These are phyloP conservation scores for Chlorella vulgaris DNA, from an alignment of 139 green algal species.

Conservation along the genomic window DNA sequence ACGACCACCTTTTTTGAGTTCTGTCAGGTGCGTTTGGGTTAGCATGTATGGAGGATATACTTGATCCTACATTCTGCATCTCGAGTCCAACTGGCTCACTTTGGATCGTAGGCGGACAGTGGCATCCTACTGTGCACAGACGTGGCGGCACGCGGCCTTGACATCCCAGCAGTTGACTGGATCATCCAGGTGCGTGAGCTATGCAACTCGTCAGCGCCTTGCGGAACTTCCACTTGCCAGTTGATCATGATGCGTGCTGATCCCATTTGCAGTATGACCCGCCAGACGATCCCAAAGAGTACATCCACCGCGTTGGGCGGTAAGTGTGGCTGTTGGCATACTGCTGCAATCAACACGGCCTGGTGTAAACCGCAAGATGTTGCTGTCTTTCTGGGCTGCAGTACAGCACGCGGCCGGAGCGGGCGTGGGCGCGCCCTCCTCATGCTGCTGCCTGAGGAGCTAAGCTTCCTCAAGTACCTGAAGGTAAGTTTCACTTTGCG, in stretches of 20 bases:
- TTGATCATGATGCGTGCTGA: too few relatives aligned
- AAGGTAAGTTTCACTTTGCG: slow-evolving; percentile 43
- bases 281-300: slow-evolving; percentile 94
- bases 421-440: slow-evolving; percentile 91
- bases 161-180: slow-evolving; percentile 98
- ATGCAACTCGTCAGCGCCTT: too few relatives aligned
- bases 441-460: slow-evolving; percentile 95
- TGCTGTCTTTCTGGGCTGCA: slow-evolving; percentile 16
- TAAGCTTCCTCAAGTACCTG: slow-evolving; percentile 92
- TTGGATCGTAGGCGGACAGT: slow-evolving; percentile 79
- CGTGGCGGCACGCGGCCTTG: slow-evolving; percentile 95
- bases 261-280: slow-evolving; percentile 91
- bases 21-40: slow-evolving; percentile 74
- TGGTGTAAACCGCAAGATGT: too few relatives aligned
- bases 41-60: too few relatives aligned
- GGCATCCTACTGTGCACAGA: slow-evolving; percentile 97
- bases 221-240: too few relatives aligned
- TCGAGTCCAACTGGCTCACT: too few relatives aligned
- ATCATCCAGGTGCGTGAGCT: slow-evolving; percentile 86
- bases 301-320: slow-evolving; percentile 89
- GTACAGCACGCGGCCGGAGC: slow-evolving; percentile 88
- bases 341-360: too few relatives aligned
- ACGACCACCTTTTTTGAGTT: slow-evolving; percentile 98
- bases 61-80: too few relatives aligned
- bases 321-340: slow-evolving; percentile 2